These are phyloP conservation scores for Penicillium sp. DNA, from an alignment of 2,329 filamentous ascomycete genomes.

Conservation along the genomic window DNA sequence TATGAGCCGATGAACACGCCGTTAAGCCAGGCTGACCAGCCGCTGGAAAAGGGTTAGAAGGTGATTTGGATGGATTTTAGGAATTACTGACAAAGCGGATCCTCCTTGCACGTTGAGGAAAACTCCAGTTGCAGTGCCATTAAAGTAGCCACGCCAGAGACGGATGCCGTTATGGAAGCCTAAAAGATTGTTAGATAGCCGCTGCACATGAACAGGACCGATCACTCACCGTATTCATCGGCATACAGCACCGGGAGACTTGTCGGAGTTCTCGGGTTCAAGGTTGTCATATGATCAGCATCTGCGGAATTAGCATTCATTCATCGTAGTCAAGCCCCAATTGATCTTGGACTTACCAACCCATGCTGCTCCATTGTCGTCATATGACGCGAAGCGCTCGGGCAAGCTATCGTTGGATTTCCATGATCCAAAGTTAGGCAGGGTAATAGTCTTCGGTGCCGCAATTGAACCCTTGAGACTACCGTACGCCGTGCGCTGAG, in stretches of 20 bases:
- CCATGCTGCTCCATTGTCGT: slow-evolving; percentile 42
- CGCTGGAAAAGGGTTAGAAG: slow-evolving; percentile 32
- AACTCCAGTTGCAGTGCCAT: slow-evolving; percentile 32
- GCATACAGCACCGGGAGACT: slow-evolving; percentile 49
- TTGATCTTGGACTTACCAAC: slow-evolving; percentile 28
- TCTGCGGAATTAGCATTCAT: slow-evolving; percentile 18
- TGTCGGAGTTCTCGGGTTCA: slow-evolving; percentile 42
- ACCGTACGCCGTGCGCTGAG: slow-evolving; percentile 37
- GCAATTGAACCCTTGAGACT: slow-evolving; percentile 38
- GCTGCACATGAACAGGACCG: not conserved
- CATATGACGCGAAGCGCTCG: slow-evolving; percentile 40
- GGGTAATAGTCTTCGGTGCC: slow-evolving; percentile 25
- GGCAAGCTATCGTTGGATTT: slow-evolving; percentile 47
- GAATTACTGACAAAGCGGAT: slow-evolving; percentile 41
- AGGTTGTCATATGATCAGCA: slow-evolving; percentile 43
- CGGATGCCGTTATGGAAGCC: slow-evolving; percentile 47
- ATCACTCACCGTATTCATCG: slow-evolving; percentile 41
- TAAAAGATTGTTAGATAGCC: not conserved
- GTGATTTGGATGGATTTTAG: not conserved
- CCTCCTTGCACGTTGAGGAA: slow-evolving; percentile 56
- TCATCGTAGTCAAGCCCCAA: not conserved
- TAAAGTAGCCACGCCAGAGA: slow-evolving; percentile 48
- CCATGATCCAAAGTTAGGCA: slow-evolving; percentile 38
- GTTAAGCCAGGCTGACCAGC: slow-evolving; percentile 60
- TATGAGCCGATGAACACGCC: slow-evolving; percentile 56